phyloP scores from a whole-genome alignment of 2,329 filamentous ascomycete species.

The Aureobasidium sp. region DNA sequence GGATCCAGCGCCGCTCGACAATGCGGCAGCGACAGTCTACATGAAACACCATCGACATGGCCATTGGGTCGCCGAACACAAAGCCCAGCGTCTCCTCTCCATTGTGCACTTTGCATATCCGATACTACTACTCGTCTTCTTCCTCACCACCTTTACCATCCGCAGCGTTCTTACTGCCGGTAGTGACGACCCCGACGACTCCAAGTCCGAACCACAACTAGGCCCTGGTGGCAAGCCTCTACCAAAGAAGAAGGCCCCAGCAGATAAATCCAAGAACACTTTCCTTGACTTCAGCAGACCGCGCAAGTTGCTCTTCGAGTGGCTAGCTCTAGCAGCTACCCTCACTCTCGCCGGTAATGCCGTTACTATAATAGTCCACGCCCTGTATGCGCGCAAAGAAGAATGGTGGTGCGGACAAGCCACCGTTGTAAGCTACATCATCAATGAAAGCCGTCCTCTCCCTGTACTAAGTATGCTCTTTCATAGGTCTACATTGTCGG shows the following conservation, averaged over 20 bases:
- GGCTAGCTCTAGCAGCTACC: slow-evolving; percentile 63
- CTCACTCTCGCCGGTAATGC: slow-evolving; percentile 71
- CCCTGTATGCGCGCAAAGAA: slow-evolving; percentile 57
- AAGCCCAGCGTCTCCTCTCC: slow-evolving; percentile 38
- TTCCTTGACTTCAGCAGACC: slow-evolving; percentile 56
- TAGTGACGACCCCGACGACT: slow-evolving; percentile 38
- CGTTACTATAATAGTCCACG: slow-evolving; percentile 65
- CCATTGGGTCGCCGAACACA: slow-evolving; percentile 32
- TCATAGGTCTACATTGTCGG: slow-evolving; percentile 74
- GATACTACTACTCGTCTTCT: slow-evolving; percentile 57
- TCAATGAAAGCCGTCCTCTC: neutral
- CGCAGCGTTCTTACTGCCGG: slow-evolving; percentile 52
- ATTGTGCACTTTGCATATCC: slow-evolving; percentile 55
- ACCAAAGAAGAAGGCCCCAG: slow-evolving; percentile 53
- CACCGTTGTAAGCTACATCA: slow-evolving; percentile 56
- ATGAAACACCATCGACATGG: slow-evolving; percentile 16
- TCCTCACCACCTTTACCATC: slow-evolving; percentile 54
- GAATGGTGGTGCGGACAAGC: slow-evolving; percentile 79
- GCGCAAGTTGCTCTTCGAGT: slow-evolving; percentile 67
- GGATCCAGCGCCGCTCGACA: neutral
- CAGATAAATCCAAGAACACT: slow-evolving; percentile 35
- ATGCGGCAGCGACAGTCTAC: slow-evolving; percentile 5
- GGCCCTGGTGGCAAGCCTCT: slow-evolving; percentile 88
- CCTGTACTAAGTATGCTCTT: slow-evolving; percentile 12
- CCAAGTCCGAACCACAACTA: slow-evolving; percentile 42